phyloP scores from a whole-genome alignment of 306 rosid genomes.

The Dalbergia cultrata region DNA sequence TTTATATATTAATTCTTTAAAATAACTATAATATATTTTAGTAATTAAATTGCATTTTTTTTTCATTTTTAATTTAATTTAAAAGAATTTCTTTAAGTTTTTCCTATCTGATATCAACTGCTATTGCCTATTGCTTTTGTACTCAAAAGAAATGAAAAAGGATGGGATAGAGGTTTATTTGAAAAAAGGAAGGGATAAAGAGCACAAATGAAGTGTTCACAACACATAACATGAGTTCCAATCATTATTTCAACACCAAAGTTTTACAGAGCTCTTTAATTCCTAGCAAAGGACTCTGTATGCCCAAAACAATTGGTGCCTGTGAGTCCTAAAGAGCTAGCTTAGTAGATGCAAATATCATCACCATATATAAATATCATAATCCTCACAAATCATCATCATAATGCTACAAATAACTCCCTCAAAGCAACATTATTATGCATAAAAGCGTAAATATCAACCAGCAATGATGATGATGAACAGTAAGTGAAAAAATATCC shows the following conservation, averaged over 20 bases:
- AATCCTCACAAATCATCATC: slow-evolving; percentile 10
- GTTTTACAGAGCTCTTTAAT: slow-evolving; percentile 36
- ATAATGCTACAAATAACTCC: background rate
- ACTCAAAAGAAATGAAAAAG: background rate
- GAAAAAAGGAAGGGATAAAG: background rate
- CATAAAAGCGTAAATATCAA: background rate
- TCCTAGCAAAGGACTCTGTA: slow-evolving; percentile 27
- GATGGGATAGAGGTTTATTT: no score
- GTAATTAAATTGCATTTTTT: no score
- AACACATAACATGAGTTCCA: background rate
- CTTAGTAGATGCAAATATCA: slow-evolving; percentile 27
- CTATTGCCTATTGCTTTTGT: no score
- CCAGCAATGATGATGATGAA: background rate
- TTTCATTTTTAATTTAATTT: no score
- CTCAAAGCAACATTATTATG: slow-evolving; percentile 35
- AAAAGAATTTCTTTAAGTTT: no score
- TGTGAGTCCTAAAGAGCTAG: background rate
- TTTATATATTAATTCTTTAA: no score
- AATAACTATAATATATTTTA: no score
- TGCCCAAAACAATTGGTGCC: no score
- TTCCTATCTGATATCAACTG: no score
- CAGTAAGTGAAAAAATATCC: no score
- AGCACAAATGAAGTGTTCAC: background rate
- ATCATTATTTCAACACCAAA: slow-evolving; percentile 17
- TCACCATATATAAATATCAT: background rate